Conservation (phyloP, 2,329 filamentous ascomycete genomes). For the Aspergillus proliferans region DNA sequence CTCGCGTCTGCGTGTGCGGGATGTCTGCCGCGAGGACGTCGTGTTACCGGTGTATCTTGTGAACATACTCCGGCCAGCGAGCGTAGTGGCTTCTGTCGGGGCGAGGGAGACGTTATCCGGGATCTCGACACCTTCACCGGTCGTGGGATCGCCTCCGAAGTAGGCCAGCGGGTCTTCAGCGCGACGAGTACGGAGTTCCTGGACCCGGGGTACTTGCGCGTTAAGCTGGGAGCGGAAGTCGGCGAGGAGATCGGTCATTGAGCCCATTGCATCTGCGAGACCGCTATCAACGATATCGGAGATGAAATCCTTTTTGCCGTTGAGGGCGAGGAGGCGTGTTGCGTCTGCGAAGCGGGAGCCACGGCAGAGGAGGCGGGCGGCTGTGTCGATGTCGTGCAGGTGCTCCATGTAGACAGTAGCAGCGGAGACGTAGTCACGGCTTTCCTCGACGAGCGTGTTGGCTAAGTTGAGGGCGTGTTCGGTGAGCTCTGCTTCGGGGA, state of each 20-base stretch:
- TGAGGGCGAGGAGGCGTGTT: slow-evolving; percentile 65
- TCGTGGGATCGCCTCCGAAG: slow-evolving; percentile 68
- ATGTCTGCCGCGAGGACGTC: slow-evolving; percentile 62
- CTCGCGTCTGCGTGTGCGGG: slow-evolving; percentile 80
- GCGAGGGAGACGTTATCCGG: slow-evolving; percentile 92
- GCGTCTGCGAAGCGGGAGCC: slow-evolving; percentile 84
- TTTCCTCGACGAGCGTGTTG: slow-evolving; percentile 68
- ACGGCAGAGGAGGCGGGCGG: slow-evolving; percentile 74
- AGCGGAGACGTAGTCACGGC: slow-evolving; percentile 75
- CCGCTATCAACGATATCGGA: slow-evolving; percentile 65
- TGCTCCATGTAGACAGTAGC: slow-evolving; percentile 78
- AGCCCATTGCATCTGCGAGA: slow-evolving; percentile 72
- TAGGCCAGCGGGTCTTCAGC: slow-evolving; percentile 79
- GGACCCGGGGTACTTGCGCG: slow-evolving; percentile 79
- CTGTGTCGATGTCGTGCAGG: slow-evolving; percentile 62
- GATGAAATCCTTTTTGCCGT: slow-evolving; percentile 58
- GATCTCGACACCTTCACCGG: slow-evolving; percentile 58
- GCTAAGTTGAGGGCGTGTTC: slow-evolving; percentile 69
- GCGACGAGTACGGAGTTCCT: slow-evolving; percentile 74
- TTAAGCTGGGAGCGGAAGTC: slow-evolving; percentile 82
- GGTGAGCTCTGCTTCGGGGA: slow-evolving; percentile 54
- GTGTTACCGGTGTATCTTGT: slow-evolving; percentile 67
- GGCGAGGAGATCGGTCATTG: slow-evolving; percentile 82
- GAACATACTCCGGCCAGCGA: slow-evolving; percentile 74
- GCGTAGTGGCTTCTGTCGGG: slow-evolving; percentile 73